Base-by-base conservation (phyloP, 179 eudicot genomes). In the Carnegiea gigantea region DNA sequence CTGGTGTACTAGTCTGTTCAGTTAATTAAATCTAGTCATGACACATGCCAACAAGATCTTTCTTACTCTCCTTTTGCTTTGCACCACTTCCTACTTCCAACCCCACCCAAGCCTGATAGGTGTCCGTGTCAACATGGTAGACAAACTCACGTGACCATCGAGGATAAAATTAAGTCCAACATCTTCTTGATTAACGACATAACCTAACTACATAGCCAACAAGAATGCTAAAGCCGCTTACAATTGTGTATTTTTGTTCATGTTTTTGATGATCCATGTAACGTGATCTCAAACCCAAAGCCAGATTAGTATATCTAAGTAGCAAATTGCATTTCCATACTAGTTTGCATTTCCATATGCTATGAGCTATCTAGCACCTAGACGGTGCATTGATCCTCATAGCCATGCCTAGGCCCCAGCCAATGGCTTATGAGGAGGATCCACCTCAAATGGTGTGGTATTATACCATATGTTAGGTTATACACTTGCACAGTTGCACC, bases 81-180 rank as follows among this genome's bases (percentile, higher is more conserved):
- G 62, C 46, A 46, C 4, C n/a, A 70, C 70, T 38, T 49, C 40
- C 33, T 17, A 57, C 68, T 70, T 71, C 38, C 38, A 74, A 21
- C n/a, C 77, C 70, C 70, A 60, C 77, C 24, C 57, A 24, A 20
- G 48, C 75, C 51, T 10, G 59, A 44, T 65, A 72, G 15, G 53
- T 6, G 21, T 57, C 23, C 54, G 8, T 20, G 3, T 59, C 77
- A 24, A 40, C 53, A 53, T 20, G 21, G n/a, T 9, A 18, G 9
- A 67, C 36, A 70, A 46, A 67, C 12, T n/a, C 68, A 46, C 64
- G 26, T 11, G 38, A 26, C 49, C 60, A 78, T 20, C 62, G 2
- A 57, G 7, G 6, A 57, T 1, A 57, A 53, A 57, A 57, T 20
- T 18, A 18, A 15, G 8, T 14, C 23, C n/a, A 18, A 57, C 12